phyloP scores from a whole-genome alignment of 768 basidiomycete genomes.

The Macrolepiota albuminosa region DNA sequence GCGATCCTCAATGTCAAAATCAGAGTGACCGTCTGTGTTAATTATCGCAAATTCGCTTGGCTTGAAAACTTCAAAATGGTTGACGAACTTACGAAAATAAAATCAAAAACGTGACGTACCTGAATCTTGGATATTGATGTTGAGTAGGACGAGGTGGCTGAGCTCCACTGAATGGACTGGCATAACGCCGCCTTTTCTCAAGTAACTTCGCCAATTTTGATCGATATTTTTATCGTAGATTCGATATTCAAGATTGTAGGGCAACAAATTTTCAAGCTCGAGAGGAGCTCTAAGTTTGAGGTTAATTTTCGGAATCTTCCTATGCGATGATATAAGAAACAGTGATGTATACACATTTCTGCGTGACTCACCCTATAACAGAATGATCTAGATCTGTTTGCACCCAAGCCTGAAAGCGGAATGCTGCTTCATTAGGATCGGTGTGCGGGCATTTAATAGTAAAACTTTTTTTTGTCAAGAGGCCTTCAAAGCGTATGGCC shows the following conservation, averaged over 20 bases:
- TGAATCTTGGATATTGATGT: slow-evolving; percentile 87
- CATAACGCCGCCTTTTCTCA: slow-evolving; percentile 90
- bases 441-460: slow-evolving; percentile 84
- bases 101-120: slow-evolving; percentile 38
- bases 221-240: slow-evolving; percentile 94
- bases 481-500: slow-evolving; percentile 85
- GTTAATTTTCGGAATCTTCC: slow-evolving; percentile 80
- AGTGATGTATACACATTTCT: not conserved
- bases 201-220: slow-evolving; percentile 91
- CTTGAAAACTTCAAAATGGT: slow-evolving; percentile 60
- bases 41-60: slow-evolving; percentile 97
- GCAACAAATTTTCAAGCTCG: slow-evolving; percentile 92
- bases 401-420: slow-evolving; percentile 91
- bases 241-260: slow-evolving; percentile 92
- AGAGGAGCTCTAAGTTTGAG: slow-evolving; percentile 88
- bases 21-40: slow-evolving; percentile 87
- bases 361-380: slow-evolving; percentile 41
- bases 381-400: slow-evolving; percentile 60
- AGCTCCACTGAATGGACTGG: slow-evolving; percentile 96
- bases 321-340: slow-evolving; percentile 24
- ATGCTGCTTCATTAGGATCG: slow-evolving; percentile 78
- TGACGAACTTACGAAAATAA: not conserved
- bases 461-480: slow-evolving; percentile 63
- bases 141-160: slow-evolving; percentile 83
- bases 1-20: slow-evolving; percentile 76